Percentiles rank a stretch among this genome's conserved stretches.
These are phyloP conservation scores for Cladorrhinum sp. DNA, from an alignment of 2,329 filamentous ascomycete genomes.

Conservation along the genomic window DNA sequence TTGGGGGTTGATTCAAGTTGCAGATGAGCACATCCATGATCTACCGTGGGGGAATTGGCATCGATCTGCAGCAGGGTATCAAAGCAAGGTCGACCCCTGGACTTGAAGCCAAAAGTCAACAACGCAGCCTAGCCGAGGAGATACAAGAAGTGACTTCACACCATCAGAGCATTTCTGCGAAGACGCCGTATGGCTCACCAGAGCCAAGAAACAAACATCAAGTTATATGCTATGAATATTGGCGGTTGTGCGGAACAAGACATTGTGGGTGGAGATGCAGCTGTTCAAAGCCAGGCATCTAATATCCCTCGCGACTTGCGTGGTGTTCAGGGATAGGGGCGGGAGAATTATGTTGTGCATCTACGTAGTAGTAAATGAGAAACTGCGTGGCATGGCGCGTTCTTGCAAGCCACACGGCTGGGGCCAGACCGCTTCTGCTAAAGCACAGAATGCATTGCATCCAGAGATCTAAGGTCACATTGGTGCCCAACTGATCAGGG, in stretches of 20 bases:
- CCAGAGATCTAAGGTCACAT: constrained; percentile 13
- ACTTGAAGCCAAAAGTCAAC: background rate
- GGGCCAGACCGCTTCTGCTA: background rate
- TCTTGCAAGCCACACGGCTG: constrained; percentile 13
- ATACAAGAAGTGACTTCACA: background rate
- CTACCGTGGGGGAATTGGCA: constrained; percentile 2
- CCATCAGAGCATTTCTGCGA: background rate
- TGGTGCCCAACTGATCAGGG: constrained; percentile 13
- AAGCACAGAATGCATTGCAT: background rate
- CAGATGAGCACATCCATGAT: background rate
- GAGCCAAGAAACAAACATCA: background rate
- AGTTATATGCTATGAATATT: background rate
- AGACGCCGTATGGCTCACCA: background rate
- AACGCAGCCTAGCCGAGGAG: background rate
- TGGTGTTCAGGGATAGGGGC: constrained; percentile 3
- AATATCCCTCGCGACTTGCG: background rate
- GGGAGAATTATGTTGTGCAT: constrained; percentile 17
- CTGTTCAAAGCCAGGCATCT: background rate
- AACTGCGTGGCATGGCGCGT: constrained; percentile 7
- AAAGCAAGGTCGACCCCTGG: constrained; percentile 1
- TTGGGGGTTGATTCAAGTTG: background rate
- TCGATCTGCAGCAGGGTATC: constrained; percentile 6
- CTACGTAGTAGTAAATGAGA: constrained; percentile 2
- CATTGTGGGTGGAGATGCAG: background rate
- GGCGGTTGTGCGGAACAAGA: background rate